phyloP scores from a whole-genome alignment of 2,329 filamentous ascomycete genomes.

The Ambrosiella cleistominuta region DNA sequence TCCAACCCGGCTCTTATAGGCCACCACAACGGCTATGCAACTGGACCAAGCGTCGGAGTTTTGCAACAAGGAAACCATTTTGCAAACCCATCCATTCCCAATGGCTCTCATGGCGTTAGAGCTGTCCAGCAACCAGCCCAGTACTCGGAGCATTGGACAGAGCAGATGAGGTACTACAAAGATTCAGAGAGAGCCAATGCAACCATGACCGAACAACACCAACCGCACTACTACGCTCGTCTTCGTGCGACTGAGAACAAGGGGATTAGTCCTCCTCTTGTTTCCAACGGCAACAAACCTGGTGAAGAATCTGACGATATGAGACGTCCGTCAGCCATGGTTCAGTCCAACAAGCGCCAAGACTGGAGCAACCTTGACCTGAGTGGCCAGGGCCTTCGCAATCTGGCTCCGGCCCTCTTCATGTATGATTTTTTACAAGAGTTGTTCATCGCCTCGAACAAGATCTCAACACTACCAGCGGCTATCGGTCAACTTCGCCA shows the following conservation, averaged over 20 bases:
- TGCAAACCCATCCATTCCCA: slow-evolving; percentile 27
- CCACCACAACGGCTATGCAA: slow-evolving; percentile 11
- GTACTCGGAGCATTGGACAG: slow-evolving; percentile 60
- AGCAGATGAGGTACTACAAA: slow-evolving; percentile 67
- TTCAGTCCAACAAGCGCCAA: slow-evolving; percentile 50
- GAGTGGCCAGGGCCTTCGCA: slow-evolving; percentile 84
- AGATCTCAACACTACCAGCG: slow-evolving; percentile 60
- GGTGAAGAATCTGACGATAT: slow-evolving; percentile 39
- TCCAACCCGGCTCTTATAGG: slow-evolving; percentile 28
- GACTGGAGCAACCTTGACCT: slow-evolving; percentile 90
- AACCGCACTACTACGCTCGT: slow-evolving; percentile 54
- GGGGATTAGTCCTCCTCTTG: slow-evolving; percentile 36
- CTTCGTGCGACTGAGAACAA: slow-evolving; percentile 54
- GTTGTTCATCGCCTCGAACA: slow-evolving; percentile 87
- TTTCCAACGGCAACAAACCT: slow-evolving; percentile 32
- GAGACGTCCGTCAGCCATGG: slow-evolving; percentile 46
- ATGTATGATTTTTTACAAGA: slow-evolving; percentile 78
- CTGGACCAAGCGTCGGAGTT: slow-evolving; percentile 9
- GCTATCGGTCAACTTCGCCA: slow-evolving; percentile 69
- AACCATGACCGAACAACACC: slow-evolving; percentile 51
- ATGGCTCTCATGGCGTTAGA: slow-evolving; percentile 32
- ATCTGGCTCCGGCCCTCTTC: slow-evolving; percentile 65
- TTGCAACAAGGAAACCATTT: slow-evolving; percentile 9
- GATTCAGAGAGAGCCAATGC: slow-evolving; percentile 55
- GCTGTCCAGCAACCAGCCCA: slow-evolving; percentile 33